These are phyloP conservation scores for Capsicum chinense DNA, from an alignment of 257 asterid genomes.

Conservation along the genomic window DNA sequence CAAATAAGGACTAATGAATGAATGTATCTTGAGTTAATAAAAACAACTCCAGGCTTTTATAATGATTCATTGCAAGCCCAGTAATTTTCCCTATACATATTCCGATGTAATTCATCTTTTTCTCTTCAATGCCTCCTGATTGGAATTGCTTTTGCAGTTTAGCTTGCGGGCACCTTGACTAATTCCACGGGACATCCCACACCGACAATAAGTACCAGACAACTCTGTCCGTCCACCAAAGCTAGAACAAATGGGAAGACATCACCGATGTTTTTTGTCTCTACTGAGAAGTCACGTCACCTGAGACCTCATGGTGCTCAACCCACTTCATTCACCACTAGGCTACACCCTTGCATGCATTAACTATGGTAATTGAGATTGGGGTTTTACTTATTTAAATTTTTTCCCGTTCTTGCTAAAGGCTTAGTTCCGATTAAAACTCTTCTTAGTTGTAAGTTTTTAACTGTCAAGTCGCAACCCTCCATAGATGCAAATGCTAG, in stretches of 20 bases:
- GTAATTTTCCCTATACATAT: neutral
- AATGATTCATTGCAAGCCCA: neutral
- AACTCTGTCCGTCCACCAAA: too few species aligned
- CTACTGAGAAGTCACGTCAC: too few species aligned
- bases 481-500: neutral
- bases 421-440: too few species aligned
- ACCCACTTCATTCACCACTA: too few species aligned
- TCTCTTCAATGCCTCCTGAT: neutral
- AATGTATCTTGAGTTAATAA: neutral
- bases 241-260: too few species aligned
- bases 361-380: neutral
- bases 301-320: too few species aligned
- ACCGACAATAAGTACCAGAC: too few species aligned
- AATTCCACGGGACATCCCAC: too few species aligned
- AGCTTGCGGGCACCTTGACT: too few species aligned
- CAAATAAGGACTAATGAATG: neutral
- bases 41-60: neutral
- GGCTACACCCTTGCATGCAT: too few species aligned
- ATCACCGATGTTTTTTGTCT: too few species aligned
- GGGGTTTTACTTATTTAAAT: neutral
- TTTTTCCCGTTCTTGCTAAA: neutral
- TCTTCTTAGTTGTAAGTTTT: neutral
- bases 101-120: neutral
- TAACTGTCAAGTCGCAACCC: neutral
- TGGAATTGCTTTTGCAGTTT: neutral